Percentiles rank a stretch among this genome's conserved stretches.
Conservation (phyloP, 495 filamentous ascomycete genomes). For the Trypethelium eluteriae region DNA sequence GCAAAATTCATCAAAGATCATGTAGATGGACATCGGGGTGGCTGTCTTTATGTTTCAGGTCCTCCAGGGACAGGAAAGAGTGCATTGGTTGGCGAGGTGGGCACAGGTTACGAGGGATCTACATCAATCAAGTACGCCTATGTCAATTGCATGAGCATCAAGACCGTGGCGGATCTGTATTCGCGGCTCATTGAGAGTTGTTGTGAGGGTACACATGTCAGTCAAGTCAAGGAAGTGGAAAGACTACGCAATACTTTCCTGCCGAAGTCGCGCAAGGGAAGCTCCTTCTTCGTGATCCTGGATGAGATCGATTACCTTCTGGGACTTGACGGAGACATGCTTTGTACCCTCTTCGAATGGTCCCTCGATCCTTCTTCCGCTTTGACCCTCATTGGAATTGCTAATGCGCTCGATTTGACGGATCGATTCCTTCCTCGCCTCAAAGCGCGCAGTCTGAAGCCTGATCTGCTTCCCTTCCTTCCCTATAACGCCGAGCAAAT, state of each 20-base stretch:
- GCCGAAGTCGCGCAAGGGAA: background rate
- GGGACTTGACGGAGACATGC: constrained; percentile 70
- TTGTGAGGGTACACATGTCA: constrained; percentile 46
- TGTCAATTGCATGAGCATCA: constrained; percentile 95
- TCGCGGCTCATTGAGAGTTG: constrained; percentile 61
- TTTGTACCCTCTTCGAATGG: constrained; percentile 92
- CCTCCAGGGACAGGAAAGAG: constrained; percentile 96
- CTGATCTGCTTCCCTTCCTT: constrained; percentile 80
- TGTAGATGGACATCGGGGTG: constrained; percentile 52
- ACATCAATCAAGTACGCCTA: constrained; percentile 55
- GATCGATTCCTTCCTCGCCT: constrained; percentile 90
- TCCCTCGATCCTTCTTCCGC: constrained; percentile 69
- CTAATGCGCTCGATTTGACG: constrained; percentile 91
- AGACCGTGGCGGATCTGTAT: constrained; percentile 73
- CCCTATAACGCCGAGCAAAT: constrained; percentile 91
- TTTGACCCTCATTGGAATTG: constrained; percentile 82
- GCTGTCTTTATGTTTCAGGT: constrained; percentile 92
- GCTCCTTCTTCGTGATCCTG: constrained; percentile 56
- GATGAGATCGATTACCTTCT: constrained; percentile 95
- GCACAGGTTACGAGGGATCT: constrained; percentile 45
- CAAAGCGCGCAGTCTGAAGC: constrained; percentile 84
- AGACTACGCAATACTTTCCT: constrained; percentile 38
- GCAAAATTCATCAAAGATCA: constrained; percentile 59
- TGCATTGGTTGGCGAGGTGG: constrained; percentile 77
- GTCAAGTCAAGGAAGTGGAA: constrained; percentile 45